Conservation (phyloP, 345 rosid genomes). For the Iberis pinnata region DNA sequence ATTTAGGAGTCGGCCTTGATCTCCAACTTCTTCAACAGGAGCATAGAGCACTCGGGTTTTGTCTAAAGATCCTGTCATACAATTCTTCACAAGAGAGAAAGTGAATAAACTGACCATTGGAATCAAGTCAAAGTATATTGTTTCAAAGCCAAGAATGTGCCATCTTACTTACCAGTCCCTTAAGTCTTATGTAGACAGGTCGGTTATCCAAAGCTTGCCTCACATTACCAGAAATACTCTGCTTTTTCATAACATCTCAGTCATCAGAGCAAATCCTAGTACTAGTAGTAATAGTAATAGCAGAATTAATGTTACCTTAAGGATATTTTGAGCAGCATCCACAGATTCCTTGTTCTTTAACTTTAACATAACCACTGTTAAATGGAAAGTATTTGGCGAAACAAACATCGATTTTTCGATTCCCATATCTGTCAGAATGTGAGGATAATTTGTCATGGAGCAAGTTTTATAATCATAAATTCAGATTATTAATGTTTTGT, state of each 20-base stretch:
- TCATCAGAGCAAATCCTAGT: constrained; percentile 15
- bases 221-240: constrained; percentile 61
- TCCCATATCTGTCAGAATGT: constrained; percentile 46
- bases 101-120: neutral
- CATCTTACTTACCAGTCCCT: constrained; percentile 71
- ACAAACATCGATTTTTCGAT: constrained; percentile 71
- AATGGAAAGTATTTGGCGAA: constrained; percentile 65
- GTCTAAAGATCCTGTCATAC: constrained; percentile 62
- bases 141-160: constrained; percentile 1
- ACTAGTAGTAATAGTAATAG: neutral
- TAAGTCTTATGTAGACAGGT: constrained; percentile 57
- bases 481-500: neutral
- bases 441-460: too few relatives aligned
- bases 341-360: constrained; percentile 69
- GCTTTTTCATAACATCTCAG: constrained; percentile 17
- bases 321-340: constrained; percentile 50
- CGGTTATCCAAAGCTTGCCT: constrained; percentile 66
- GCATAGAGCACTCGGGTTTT: constrained; percentile 67
- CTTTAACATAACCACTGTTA: constrained; percentile 87
- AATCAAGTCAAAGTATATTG: neutral
- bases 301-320: constrained; percentile 42
- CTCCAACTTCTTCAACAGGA: constrained; percentile 66
- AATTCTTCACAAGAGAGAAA: constrained; percentile 40
- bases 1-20: constrained; percentile 49
- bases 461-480: too few relatives aligned